Conservation (phyloP, 148 eudicot genomes). For the Rhododendron simsii region DNA sequence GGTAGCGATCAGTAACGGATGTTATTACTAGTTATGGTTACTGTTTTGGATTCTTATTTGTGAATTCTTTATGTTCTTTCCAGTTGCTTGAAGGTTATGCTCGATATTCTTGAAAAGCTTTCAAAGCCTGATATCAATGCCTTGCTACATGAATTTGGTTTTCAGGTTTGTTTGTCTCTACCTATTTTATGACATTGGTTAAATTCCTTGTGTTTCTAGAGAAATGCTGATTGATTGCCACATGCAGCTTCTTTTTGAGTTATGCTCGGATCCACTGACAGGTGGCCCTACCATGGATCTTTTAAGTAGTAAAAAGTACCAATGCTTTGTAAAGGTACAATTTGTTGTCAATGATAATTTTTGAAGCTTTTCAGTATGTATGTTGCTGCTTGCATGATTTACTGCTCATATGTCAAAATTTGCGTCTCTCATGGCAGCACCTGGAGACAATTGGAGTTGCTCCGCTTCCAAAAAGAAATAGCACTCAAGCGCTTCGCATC, state of each 20-base stretch:
- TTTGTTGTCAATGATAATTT: background rate
- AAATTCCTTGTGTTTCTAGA: background rate
- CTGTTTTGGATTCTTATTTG: background rate
- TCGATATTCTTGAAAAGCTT: constrained; percentile 83
- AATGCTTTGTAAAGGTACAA: constrained; percentile 79
- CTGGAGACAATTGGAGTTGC: constrained; percentile 70
- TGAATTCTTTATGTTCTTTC: constrained; percentile 10
- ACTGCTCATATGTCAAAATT: background rate
- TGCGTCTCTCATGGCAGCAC: constrained; percentile 46
- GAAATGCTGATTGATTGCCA: constrained; percentile 9
- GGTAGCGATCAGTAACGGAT: constrained; percentile 33
- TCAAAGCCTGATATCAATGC: constrained; percentile 70
- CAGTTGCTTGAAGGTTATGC: constrained; percentile 96
- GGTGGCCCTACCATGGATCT: constrained; percentile 83
- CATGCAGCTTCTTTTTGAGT: constrained; percentile 82
- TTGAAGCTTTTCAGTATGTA: background rate
- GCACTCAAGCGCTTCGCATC: constrained; percentile 68
- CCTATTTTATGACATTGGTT: background rate
- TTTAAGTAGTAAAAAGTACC: constrained; percentile 70
- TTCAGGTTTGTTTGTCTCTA: constrained; percentile 53
- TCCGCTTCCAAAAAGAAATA: constrained; percentile 83
- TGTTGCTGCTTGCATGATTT: background rate
- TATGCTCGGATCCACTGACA: constrained; percentile 84
- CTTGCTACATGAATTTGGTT: constrained; percentile 94
- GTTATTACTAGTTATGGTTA: background rate